Base-by-base conservation (phyloP, 257 asterid genomes). In the Oldenlandia corymbosa region DNA sequence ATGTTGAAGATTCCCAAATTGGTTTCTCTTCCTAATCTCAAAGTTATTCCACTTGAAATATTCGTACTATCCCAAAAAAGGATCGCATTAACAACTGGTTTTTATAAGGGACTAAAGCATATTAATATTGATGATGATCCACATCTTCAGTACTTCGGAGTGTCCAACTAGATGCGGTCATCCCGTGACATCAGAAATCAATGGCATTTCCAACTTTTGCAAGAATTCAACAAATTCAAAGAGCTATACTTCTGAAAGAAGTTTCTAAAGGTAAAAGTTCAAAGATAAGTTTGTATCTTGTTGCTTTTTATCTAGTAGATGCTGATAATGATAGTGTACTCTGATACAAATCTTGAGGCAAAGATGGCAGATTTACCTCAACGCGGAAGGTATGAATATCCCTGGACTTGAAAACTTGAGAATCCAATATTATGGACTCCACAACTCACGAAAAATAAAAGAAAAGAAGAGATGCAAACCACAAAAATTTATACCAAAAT, bases 1-100 rank as follows among this genome's bases (percentile, higher is more conserved):
- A 11, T 49, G 14, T 20, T 49, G 1, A 49, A 21, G 27, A 49
- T 49, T 28, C 55, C 55, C 9, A n/a, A 49, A 49, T 9, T 4
- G 1, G 28, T 9, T 11, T 49, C 12, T 20, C 10, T 49, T 11
- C 20, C 20, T 8, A 49, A 49, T 49, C 55, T 49, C 55, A 49
- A 49, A 20, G 55, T n/a, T 49, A n/a, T 28, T 49, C 55, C 20
- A 16, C 28, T 49, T 49, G 55, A 49, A 49, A 49, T 49, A 49
- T 49, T 14, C 55, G 10, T 49, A 12, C 55, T 28, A n/a, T n/a
- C 27, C 23, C 55, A n/a, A 14, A 49, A 49, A 49, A 49, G 10
- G 55, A n/a, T 49, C 27, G 28, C n/a, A n/a, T n/a, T 28, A 20
- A 49, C 23, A n/a, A 21, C 23, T 49, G 26, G 23, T 49, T 24